These are phyloP conservation scores for Pelargonium hybrid DNA, from an alignment of 441 rosid species.

Conservation along the genomic window DNA sequence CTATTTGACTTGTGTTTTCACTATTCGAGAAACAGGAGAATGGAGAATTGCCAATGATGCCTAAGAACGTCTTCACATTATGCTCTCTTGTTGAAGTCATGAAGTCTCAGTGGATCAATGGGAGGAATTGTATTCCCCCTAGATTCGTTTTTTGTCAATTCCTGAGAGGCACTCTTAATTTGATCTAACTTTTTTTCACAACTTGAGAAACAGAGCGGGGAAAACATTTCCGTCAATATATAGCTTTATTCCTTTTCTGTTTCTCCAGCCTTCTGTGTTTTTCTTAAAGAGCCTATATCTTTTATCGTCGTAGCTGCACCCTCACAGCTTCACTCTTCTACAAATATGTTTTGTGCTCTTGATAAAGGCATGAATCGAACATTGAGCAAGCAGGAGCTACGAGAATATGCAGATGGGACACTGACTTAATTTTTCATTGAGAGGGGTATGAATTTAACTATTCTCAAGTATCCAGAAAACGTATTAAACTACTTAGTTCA, in stretches of 20 bases:
- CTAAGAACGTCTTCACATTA: too few species aligned
- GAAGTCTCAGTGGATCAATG: too few species aligned
- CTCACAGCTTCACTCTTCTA: slow-evolving; percentile 9
- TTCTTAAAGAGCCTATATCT: not conserved
- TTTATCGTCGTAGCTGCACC: not conserved
- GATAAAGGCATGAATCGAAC: slow-evolving; percentile 90
- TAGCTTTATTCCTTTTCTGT: not conserved
- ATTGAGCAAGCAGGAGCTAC: slow-evolving; percentile 89
- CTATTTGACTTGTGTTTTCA: too few species aligned
- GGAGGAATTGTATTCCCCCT: too few species aligned
- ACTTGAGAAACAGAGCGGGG: not conserved
- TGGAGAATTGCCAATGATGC: too few species aligned
- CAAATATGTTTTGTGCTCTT: slow-evolving; percentile 90
- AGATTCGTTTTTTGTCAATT: too few species aligned
- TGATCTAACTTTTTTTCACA: too few species aligned
- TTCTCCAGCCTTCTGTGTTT: not conserved
- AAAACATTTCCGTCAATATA: not conserved
- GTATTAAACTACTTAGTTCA: not conserved
- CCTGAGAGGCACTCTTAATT: too few species aligned
- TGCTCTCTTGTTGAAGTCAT: too few species aligned
- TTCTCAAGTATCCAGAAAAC: not conserved
- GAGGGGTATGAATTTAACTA: slow-evolving; percentile 45
- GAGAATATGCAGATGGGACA: slow-evolving; percentile 93
- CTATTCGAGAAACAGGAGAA: too few species aligned
- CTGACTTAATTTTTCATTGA: slow-evolving; percentile 86